phyloP scores from a whole-genome alignment of 176 grass and related monocot species.

The Avena atlantica region DNA sequence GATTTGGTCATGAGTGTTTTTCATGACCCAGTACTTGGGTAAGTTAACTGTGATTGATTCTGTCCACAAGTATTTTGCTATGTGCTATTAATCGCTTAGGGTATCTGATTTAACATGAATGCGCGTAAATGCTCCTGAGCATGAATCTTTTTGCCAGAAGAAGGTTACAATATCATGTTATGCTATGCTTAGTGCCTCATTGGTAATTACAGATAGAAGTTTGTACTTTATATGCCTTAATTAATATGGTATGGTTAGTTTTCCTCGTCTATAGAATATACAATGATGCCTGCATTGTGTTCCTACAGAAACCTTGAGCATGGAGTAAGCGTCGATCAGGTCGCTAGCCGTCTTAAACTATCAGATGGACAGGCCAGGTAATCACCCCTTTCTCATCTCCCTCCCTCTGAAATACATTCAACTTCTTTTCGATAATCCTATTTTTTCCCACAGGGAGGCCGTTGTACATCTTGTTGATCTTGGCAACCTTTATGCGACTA shows the following conservation, averaged over 20 bases:
- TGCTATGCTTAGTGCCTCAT: neutral
- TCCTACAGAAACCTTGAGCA: conserved; percentile 63
- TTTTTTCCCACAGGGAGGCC: conserved; percentile 52
- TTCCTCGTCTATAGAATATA: neutral
- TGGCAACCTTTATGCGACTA: conserved; percentile 82
- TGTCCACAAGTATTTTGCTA: neutral
- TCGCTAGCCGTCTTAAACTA: conserved; percentile 55
- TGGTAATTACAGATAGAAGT: conserved; percentile 15
- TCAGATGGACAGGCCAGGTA: conserved; percentile 61
- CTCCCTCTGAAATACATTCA: neutral
- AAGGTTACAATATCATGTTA: neutral
- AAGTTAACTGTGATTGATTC: conserved; percentile 34
- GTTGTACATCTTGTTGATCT: conserved; percentile 51
- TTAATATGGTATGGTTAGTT: neutral
- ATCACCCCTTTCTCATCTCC: neutral
- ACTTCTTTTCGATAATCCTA: neutral
- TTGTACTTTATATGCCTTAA: conserved; percentile 17
- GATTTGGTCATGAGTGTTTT: conserved; percentile 77
- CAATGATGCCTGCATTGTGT: conserved; percentile 33
- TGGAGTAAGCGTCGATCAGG: conserved; percentile 60
- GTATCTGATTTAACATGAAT: neutral
- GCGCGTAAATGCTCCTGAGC: neutral
- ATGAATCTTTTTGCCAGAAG: neutral
- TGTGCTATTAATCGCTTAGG: neutral
- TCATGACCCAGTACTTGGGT: conserved; percentile 59